These are phyloP conservation scores for Cicer chorassanicum DNA, from an alignment of 306 rosid species.

Conservation along the genomic window DNA sequence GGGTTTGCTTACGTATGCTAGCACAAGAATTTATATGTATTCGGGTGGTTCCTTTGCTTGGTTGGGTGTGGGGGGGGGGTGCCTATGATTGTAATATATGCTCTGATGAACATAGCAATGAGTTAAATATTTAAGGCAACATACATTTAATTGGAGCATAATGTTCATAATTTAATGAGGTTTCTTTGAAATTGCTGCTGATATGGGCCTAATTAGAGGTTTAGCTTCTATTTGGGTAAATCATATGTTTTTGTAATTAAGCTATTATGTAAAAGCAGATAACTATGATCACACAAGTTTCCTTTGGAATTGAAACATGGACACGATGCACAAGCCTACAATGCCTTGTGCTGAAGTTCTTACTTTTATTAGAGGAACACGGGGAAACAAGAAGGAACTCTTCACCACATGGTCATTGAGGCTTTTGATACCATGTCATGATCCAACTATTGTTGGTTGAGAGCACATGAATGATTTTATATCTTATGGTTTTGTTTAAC, in stretches of 20 bases:
- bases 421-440: background rate
- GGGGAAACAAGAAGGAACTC: background rate
- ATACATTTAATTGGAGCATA: conserved; percentile 2
- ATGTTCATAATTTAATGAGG: background rate
- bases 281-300: background rate
- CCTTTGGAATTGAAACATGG: background rate
- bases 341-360: background rate
- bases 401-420: background rate
- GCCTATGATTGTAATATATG: conserved; percentile 5
- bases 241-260: background rate
- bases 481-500: background rate
- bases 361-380: background rate
- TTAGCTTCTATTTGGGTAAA: conserved; percentile 5
- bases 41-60: conserved; percentile 4
- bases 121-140: background rate
- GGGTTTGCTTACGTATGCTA: background rate
- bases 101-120: background rate
- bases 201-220: background rate
- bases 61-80: background rate
- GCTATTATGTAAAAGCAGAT: background rate
- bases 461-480: conserved; percentile 1
- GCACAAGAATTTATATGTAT: background rate
- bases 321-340: background rate
- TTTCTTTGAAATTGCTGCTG: background rate
- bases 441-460: background rate